Evolutionary conservation across 805 yeast species (phyloP), one percentile per base, ranked within the genome.

Genomic region (Jamesozyma hellenica): DNA sequence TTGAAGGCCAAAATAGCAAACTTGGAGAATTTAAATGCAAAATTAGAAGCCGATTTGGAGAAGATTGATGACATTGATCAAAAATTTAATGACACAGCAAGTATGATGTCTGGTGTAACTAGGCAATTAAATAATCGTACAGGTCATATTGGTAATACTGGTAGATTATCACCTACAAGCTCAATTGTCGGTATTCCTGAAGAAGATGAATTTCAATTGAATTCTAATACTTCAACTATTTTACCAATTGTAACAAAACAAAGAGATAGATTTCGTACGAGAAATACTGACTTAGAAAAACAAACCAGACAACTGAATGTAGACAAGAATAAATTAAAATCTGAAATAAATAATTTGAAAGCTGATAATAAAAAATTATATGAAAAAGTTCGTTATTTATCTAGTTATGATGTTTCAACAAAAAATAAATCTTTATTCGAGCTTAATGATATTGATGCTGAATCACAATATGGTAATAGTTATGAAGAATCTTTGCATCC

Each of bases 211-310:
- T 40, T 45, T 9, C 40, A 51, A 33, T 19, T 46, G 2, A 39
- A 41, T 18, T 39, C 46, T 14, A 49, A 46, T 7, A 75, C 72
- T 38, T 53, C 67, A 11, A 71, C 77, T 4, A 75, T 88, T 23
- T 61, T 90, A 37, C 94, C 94, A 1, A 86, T 90, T 39, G 76
- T 92, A 23, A 87, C 96, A 12, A 88, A 90, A 55, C 98, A 90
- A 64, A 77, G 98, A 58, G 98, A 90, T 60, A 68, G 98, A 46
- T 87, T 88, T 67, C 77, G 94, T 51, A 72, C 75, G n/a, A 72
- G 86, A 40, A 85, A 82, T 52, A 74, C 73, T 42, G 95, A 85
- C 55, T 69, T 92, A 40, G 97, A 90, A 58, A 82, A 82, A 41
- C 94, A 86, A 51, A 52, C 79, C 29, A 77, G 82, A 56, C 74